Base-by-base conservation (phyloP, 148 eudicot species). In the Drosera capensis region DNA sequence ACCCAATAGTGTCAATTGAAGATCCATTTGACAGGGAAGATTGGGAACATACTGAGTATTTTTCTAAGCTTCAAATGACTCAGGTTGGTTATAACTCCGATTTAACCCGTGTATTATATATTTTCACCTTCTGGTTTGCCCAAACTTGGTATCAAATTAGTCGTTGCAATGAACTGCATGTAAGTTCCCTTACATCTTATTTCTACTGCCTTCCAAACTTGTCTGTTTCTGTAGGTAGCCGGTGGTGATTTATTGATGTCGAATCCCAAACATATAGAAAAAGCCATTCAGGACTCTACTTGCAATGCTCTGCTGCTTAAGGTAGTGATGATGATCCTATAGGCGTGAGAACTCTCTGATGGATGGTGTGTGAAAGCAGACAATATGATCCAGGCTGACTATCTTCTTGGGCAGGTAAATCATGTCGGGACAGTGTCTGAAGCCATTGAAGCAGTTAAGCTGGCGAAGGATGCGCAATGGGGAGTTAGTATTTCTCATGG, bases 11-110 rank as follows among this genome's bases (percentile, higher is more conserved):
- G 35, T 80, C 94, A 45, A 78, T 88, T 63, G 84, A 80, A 68
- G 97, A 84, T 61, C 94, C 97, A 26, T 88, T 88, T 83, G 94
- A 88, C 77, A 88, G 73, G 72, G 97, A 88, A 69, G 97, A 88
- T 40, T 88, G 97, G 97, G 87, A 88, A 53, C 86, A 73, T 68
- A 76, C 74, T 36, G 80, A 83, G 48, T 7, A 31, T 41, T 71
- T 88, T 45, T 70, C 84, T 24, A 46, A 61, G 58, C 94, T 83
- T 52, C 86, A 78, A 57, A 56, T 80, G 28, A 80, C 86, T 68
- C 97, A 87, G 94, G 96, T 87, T 46, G 57, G 38, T 11, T 15
- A 9, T 34, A 34, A 2, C 38, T 34, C 7, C 31, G 0, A 5
- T 6, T 9, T 34, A 9, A 5, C n/a, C 38, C 11, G 0, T 5